Percentiles rank a stretch among this genome's conserved stretches.
phyloP scores from a whole-genome alignment of 2,329 filamentous ascomycete species.

The Samsoniella hepiali region DNA sequence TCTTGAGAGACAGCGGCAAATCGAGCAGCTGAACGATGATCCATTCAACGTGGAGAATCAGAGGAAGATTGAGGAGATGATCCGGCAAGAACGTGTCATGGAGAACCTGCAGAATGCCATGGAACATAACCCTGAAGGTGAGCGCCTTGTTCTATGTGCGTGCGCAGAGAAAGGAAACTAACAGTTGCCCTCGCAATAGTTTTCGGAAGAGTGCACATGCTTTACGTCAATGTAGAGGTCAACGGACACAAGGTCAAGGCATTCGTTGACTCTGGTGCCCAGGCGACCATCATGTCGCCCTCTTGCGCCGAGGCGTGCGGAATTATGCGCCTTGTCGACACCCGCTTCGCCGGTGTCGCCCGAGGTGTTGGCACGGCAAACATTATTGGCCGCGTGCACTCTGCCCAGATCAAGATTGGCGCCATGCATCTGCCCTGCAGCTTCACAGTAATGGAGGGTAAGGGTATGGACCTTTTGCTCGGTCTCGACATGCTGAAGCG shows the following conservation, averaged over 20 bases:
- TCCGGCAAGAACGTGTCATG: constrained; percentile 88
- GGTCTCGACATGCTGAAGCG: constrained; percentile 96
- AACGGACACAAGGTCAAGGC: constrained; percentile 92
- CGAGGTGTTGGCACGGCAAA: constrained; percentile 91
- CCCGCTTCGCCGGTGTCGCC: constrained; percentile 85
- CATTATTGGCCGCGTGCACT: constrained; percentile 93
- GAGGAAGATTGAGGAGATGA: constrained; percentile 91
- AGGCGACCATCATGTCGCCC: constrained; percentile 98
- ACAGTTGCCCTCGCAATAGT: constrained; percentile 49
- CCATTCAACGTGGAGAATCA: constrained; percentile 93
- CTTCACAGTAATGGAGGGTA: constrained; percentile 99
- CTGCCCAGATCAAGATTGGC: constrained; percentile 91
- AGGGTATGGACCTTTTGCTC: constrained; percentile 87
- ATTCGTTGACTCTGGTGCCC: constrained; percentile 93
- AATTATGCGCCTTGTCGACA: constrained; percentile 94
- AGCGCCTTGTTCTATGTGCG: constrained; percentile 26
- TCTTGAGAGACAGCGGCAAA: constrained; percentile 74
- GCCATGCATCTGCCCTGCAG: constrained; percentile 84
- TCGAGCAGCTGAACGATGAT: constrained; percentile 83
- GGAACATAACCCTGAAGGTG: constrained; percentile 96
- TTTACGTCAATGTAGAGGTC: constrained; percentile 94
- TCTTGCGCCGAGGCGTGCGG: constrained; percentile 85
- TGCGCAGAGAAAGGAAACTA: constrained; percentile 14
- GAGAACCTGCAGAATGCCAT: constrained; percentile 96
- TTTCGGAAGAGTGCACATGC: constrained; percentile 91